A percentile compares a stretch with the other conserved stretches of the same genome.
Conservation (phyloP, 352 stramenopile species). For the Lagenidium giganteum region DNA sequence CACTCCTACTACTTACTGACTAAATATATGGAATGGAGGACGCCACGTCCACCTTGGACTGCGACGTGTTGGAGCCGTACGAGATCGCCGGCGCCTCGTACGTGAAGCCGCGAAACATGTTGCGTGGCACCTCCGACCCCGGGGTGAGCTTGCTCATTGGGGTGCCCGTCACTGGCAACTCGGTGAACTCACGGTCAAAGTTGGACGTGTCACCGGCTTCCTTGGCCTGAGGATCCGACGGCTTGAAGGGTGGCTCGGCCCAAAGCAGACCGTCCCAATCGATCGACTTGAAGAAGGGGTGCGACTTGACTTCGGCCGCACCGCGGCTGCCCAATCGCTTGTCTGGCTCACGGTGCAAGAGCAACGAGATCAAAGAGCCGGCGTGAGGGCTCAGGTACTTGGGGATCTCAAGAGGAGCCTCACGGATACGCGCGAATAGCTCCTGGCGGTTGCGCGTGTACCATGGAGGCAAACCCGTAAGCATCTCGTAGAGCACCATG, state of each 20-base stretch:
- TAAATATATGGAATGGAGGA: constrained; percentile 89
- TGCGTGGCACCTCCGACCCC: constrained; percentile 57
- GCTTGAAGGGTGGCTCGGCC: constrained; percentile 84
- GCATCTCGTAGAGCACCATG: constrained; percentile 89
- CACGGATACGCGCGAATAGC: constrained; percentile 73
- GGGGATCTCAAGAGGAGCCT: constrained; percentile 76
- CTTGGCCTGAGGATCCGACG: constrained; percentile 78
- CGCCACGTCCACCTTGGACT: constrained; percentile 81
- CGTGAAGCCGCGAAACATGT: constrained; percentile 86
- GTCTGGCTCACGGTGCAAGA: constrained; percentile 82
- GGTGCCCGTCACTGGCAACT: constrained; percentile 77
- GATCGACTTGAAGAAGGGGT: constrained; percentile 82
- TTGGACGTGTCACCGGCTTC: constrained; percentile 86
- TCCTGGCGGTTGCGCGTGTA: constrained; percentile 85
- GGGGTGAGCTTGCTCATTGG: constrained; percentile 66
- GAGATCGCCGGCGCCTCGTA: constrained; percentile 82
- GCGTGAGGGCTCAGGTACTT: constrained; percentile 69
- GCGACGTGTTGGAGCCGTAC: constrained; percentile 82
- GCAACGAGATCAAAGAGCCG: constrained; percentile 65
- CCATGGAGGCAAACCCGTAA: constrained; percentile 81
- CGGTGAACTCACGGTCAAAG: constrained; percentile 89
- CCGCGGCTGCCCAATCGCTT: constrained; percentile 80
- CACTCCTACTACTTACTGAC: constrained; percentile 7
- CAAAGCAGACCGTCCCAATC: constrained; percentile 86
- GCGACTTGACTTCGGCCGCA: constrained; percentile 73